Evolutionary conservation across 495 filamentous ascomycete species (phyloP).

Genomic region (Mytilinidion resinicola): DNA sequence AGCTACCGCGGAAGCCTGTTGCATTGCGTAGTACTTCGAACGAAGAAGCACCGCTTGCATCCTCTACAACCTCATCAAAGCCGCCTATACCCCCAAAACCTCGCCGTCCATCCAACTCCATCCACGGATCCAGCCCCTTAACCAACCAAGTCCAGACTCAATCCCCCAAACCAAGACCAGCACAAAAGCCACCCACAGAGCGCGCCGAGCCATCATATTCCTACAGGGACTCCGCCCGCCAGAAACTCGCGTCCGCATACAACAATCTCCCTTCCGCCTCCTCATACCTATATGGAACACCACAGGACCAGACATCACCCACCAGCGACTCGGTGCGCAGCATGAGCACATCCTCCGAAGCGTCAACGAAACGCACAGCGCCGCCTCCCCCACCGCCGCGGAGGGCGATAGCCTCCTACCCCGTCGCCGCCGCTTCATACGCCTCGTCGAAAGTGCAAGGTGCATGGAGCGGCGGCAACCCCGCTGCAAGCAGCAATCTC

Average conservation of each 20-base stretch:
- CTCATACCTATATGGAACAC: constrained; percentile 21
- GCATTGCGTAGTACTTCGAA: constrained; percentile 32
- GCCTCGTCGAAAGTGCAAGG: constrained; percentile 32
- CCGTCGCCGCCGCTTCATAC: constrained; percentile 41
- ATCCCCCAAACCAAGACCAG: background rate
- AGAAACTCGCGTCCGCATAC: constrained; percentile 43
- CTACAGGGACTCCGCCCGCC: constrained; percentile 30
- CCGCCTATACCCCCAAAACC: constrained; percentile 34
- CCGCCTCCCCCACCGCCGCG: constrained; percentile 38
- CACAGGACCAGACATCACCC: constrained; percentile 12
- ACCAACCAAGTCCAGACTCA: constrained; percentile 7
- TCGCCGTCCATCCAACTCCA: constrained; percentile 15
- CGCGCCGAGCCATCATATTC: constrained; percentile 3
- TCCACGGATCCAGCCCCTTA: constrained; percentile 10
- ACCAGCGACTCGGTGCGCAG: background rate
- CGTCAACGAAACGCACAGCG: constrained; percentile 10
- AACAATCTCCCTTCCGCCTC: constrained; percentile 42
- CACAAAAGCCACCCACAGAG: background rate
- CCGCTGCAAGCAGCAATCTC: constrained; percentile 16
- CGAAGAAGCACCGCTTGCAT: background rate
- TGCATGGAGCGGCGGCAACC: constrained; percentile 24
- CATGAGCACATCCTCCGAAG: background rate
- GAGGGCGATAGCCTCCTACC: constrained; percentile 37
- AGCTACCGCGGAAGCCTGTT: constrained; percentile 33
- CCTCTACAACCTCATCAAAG: constrained; percentile 7